phyloP scores from a whole-genome alignment of 2,329 filamentous ascomycete genomes.

The Colletotrichum sp. region DNA sequence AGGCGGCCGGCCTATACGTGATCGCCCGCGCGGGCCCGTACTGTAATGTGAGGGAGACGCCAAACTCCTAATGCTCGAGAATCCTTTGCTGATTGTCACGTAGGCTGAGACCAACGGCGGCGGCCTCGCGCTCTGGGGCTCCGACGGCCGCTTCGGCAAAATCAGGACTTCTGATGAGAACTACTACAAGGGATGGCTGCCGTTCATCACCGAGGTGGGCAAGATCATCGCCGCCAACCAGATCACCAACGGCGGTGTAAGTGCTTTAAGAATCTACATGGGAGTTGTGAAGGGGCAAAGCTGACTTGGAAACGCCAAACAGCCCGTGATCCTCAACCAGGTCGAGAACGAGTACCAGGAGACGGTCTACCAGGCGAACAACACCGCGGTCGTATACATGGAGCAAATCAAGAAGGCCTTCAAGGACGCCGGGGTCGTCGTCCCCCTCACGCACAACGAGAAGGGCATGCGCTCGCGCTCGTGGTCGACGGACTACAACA shows the following conservation, averaged over 20 bases:
- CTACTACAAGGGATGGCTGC: conserved; percentile 46
- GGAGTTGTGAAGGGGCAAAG: conserved; percentile 27
- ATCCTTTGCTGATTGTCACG: background rate
- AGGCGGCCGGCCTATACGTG: conserved; percentile 76
- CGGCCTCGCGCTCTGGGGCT: conserved; percentile 37
- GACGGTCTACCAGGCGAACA: conserved; percentile 51
- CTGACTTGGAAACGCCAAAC: conserved; percentile 53
- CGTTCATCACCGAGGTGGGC: conserved; percentile 53
- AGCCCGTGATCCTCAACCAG: conserved; percentile 78
- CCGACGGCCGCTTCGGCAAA: conserved; percentile 36
- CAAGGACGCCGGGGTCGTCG: conserved; percentile 70
- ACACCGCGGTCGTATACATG: conserved; percentile 38
- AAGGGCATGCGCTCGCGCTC: conserved; percentile 45
- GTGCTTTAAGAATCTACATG: background rate
- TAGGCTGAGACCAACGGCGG: conserved; percentile 31
- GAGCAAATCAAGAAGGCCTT: conserved; percentile 67
- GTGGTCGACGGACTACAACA: conserved; percentile 60
- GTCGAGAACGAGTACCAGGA: conserved; percentile 81
- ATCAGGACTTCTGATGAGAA: conserved; percentile 44
- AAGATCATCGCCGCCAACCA: conserved; percentile 74
- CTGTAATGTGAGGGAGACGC: conserved; percentile 61
- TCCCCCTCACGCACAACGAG: conserved; percentile 80
- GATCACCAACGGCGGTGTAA: conserved; percentile 76
- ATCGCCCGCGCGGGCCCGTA: conserved; percentile 76
- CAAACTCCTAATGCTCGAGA: background rate